phyloP scores from a whole-genome alignment of 805 yeast genomes.

The Lipomyces kockii region DNA sequence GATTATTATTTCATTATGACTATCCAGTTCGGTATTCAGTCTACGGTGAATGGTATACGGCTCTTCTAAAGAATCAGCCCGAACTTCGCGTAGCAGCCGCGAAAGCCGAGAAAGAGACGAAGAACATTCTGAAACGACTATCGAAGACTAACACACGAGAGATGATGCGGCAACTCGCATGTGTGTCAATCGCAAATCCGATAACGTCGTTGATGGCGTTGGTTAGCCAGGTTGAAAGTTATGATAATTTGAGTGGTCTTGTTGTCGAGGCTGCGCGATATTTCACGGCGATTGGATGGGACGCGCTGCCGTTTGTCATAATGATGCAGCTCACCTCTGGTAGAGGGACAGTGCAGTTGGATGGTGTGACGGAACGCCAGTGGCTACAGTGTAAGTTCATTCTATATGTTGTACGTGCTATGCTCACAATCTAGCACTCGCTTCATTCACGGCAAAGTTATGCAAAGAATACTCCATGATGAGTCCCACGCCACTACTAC shows the following conservation, averaged over 20 bases:
- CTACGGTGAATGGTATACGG: constrained; percentile 76
- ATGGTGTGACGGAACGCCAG: constrained; percentile 77
- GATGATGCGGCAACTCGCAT: constrained; percentile 74
- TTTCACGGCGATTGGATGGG: constrained; percentile 83
- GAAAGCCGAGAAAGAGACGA: constrained; percentile 77
- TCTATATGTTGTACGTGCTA: neutral
- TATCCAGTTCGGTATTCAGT: constrained; percentile 70
- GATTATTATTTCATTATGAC: constrained; percentile 58
- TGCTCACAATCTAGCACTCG: constrained; percentile 53
- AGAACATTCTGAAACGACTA: constrained; percentile 74
- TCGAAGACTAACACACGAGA: constrained; percentile 77
- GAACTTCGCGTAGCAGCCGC: constrained; percentile 63
- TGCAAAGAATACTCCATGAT: constrained; percentile 60
- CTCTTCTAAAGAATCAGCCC: constrained; percentile 59
- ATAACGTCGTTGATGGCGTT: constrained; percentile 72
- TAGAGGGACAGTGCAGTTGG: constrained; percentile 68
- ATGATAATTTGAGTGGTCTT: constrained; percentile 79
- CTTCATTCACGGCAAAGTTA: constrained; percentile 76
- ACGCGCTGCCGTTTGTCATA: constrained; percentile 73
- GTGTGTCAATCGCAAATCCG: constrained; percentile 76
- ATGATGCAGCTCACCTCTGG: constrained; percentile 71
- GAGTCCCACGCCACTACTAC: constrained; percentile 65
- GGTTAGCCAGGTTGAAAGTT: constrained; percentile 84
- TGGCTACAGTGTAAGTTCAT: constrained; percentile 67
- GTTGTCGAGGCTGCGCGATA: constrained; percentile 78